Percentiles rank a stretch among this genome's conserved stretches.
phyloP scores from a whole-genome alignment of 495 filamentous ascomycete species.

The Annulohypoxylon maeteangense region DNA sequence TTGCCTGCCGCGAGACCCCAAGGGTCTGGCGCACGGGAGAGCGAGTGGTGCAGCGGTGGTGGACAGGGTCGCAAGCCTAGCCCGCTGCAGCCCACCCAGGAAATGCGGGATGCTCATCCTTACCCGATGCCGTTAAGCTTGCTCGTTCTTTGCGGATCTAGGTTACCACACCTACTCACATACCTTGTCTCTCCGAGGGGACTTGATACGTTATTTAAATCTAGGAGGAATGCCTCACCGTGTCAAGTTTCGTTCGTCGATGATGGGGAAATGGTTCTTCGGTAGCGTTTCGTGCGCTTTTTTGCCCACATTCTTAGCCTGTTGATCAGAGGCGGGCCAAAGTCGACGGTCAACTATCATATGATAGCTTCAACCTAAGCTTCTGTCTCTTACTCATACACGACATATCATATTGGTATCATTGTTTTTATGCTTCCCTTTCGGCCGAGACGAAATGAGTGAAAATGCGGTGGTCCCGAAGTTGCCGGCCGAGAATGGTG shows the following conservation, averaged over 20 bases:
- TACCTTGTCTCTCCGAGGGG: background rate
- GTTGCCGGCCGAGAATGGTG: constrained; percentile 47
- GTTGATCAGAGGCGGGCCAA: constrained; percentile 6
- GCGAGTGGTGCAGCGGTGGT: background rate
- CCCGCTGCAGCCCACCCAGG: constrained; percentile 16
- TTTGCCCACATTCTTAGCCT: constrained; percentile 6
- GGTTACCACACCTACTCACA: constrained; percentile 24
- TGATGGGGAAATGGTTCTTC: constrained; percentile 19
- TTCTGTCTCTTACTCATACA: background rate
- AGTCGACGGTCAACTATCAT: background rate
- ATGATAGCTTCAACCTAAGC: constrained; percentile 3
- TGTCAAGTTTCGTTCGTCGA: background rate
- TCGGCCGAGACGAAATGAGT: constrained; percentile 31
- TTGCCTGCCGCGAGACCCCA: constrained; percentile 3
- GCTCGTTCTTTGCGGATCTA: constrained; percentile 1
- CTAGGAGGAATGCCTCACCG: constrained; percentile 20
- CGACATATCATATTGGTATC: background rate
- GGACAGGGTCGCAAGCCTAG: constrained; percentile 14
- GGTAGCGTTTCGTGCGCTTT: constrained; percentile 14
- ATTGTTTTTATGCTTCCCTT: constrained; percentile 12
- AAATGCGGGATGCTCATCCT: constrained; percentile 31
- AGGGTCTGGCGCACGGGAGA: constrained; percentile 13
- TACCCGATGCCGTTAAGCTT: constrained; percentile 35
- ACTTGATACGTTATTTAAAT: constrained; percentile 27
- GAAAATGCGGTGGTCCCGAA: constrained; percentile 34